Conservation (phyloP, 192 early-diverging fungal species). For the Funneliformis geosporum region DNA sequence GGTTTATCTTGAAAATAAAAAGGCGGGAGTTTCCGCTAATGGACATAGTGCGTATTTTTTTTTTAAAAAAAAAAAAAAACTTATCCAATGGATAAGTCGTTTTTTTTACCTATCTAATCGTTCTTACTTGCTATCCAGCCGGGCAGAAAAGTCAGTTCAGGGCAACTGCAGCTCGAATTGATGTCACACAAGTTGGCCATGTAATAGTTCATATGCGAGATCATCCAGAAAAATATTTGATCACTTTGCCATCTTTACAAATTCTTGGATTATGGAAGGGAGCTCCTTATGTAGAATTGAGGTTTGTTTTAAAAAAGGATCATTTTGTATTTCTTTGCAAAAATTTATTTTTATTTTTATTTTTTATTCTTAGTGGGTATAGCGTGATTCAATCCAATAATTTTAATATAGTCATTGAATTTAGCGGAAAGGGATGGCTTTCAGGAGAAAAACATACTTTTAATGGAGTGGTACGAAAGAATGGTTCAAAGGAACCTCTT, state of each 20-base stretch:
- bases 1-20: slow-evolving; percentile 62
- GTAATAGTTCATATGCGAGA: slow-evolving; percentile 63
- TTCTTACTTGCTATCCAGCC: slow-evolving; percentile 27
- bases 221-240: slow-evolving; percentile 67
- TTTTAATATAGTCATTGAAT: slow-evolving; percentile 67
- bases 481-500: slow-evolving; percentile 27
- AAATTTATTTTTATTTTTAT: background rate
- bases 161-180: slow-evolving; percentile 72
- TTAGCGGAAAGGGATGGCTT: slow-evolving; percentile 73
- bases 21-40: slow-evolving; percentile 58
- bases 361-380: slow-evolving; percentile 43
- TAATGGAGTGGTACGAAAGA: slow-evolving; percentile 55
- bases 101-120: background rate
- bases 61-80: no score
- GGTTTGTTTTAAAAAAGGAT: slow-evolving; percentile 35
- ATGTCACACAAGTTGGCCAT: slow-evolving; percentile 70
- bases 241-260: slow-evolving; percentile 72
- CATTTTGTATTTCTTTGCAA: background rate
- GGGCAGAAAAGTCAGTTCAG: slow-evolving; percentile 76
- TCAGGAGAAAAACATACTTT: slow-evolving; percentile 82
- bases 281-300: slow-evolving; percentile 46
- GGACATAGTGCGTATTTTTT: slow-evolving; percentile 54
- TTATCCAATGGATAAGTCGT: background rate
- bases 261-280: slow-evolving; percentile 71
- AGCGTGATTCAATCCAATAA: slow-evolving; percentile 66